Percentiles rank a stretch among this genome's conserved stretches.
These are phyloP conservation scores for Monarda citriodora DNA, from an alignment of 305 asterid genomes.

Conservation along the genomic window DNA sequence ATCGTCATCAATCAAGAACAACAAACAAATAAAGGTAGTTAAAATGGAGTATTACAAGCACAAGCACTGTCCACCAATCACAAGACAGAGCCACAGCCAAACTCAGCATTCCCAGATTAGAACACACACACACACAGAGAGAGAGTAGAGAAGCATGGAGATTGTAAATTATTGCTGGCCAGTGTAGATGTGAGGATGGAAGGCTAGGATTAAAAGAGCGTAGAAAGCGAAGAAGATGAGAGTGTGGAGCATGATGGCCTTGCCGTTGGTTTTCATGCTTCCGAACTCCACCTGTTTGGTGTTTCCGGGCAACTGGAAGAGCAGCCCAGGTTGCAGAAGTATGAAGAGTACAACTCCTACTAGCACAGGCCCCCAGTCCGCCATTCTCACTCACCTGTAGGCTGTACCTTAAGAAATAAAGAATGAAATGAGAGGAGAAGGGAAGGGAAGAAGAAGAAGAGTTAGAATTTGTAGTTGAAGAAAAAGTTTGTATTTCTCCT, in stretches of 20 bases:
- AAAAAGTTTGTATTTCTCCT: too few species aligned
- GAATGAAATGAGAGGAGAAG: neutral
- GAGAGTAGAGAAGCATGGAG: neutral
- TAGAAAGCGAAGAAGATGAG: slow-evolving; percentile 86
- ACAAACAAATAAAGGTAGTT: neutral
- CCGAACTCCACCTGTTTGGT: slow-evolving; percentile 74
- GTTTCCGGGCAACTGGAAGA: slow-evolving; percentile 89
- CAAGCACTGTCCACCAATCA: slow-evolving; percentile 6
- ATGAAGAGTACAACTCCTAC: slow-evolving; percentile 89
- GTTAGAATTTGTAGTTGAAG: too few species aligned
- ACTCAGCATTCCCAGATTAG: neutral
- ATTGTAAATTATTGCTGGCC: slow-evolving; percentile 41
- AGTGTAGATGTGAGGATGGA: slow-evolving; percentile 87
- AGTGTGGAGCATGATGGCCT: slow-evolving; percentile 89
- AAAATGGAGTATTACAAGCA: slow-evolving; percentile 7
- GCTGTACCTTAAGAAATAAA: too few species aligned
- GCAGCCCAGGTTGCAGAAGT: slow-evolving; percentile 81
- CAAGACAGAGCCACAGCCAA: slow-evolving; percentile 4
- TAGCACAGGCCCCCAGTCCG: slow-evolving; percentile 96
- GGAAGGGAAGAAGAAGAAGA: neutral
- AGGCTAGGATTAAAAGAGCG: slow-evolving; percentile 77
- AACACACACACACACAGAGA: neutral
- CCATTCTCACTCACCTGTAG: slow-evolving; percentile 58
- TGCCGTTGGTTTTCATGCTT: slow-evolving; percentile 90
- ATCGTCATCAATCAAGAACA: neutral